Base-by-base conservation (phyloP, 1,284 basidiomycete genomes). In the Gymnopus androsaceus region DNA sequence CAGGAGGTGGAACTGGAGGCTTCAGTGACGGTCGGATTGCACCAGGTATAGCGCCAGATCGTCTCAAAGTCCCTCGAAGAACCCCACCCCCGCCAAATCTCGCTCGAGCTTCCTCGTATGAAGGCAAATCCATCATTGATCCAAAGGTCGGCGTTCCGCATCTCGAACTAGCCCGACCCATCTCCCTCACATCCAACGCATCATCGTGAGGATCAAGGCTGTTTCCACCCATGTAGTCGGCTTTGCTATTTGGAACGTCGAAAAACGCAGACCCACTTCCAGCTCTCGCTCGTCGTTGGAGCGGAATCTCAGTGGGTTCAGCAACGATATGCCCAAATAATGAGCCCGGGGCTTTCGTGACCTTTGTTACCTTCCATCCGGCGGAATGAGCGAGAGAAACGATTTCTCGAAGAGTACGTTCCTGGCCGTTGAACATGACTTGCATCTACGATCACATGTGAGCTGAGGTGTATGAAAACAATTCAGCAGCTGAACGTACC, bases 311-410 rank as follows among this genome's bases (percentile, higher is more conserved):
- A 4, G 77, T 73, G 5, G 87, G 86, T 15, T 83, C 76, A 17
- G 87, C 87, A 36, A 84, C 75, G 56, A 90, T 79, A 63, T 88
- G 79, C 1, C 83, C 85, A 63, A 90, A 89, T 42, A 84, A 68
- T 0, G 84, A 83, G 2, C 84, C 85, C 47, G 81, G 75, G 1
- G 79, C 77, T 55, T 80, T 79, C 3, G 77, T 80, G 46, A 88
- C 82, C 49, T 79, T 80, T 33, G 76, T 71, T 27, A 89, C 75
- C 56, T 80, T 83, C 87, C 87, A 90, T 1, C 88, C 88, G 3
- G 87, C 81, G 0, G 81, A 83, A 21, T 75, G 70, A 3, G 80
- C 72, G 30, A 90, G 71, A 1, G 76, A 74, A 1, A 80, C 75
- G 34, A 84, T 76, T 68, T 90, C 87, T 45, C 84, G 79, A 11